Evolutionary conservation across 495 filamentous ascomycete genomes (phyloP).

Genomic region (Paragyromitra xinjiangensis): DNA sequence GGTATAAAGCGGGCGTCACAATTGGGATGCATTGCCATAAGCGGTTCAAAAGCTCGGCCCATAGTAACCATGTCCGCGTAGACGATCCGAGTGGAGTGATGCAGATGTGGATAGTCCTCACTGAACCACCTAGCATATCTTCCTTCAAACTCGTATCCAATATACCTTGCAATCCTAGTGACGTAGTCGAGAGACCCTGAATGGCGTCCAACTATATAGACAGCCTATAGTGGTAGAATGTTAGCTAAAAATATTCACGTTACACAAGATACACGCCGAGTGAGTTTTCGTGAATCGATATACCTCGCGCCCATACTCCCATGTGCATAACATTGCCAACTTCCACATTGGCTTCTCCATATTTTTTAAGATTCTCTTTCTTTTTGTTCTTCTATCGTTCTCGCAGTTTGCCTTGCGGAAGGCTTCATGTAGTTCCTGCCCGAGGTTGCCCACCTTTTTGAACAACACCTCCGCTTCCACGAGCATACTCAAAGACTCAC

Average conservation of each 20-base stretch:
- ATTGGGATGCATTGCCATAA: slow-evolving; percentile 15
- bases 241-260: background rate
- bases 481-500: slow-evolving; percentile 7
- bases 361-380: background rate
- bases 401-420: background rate
- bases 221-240: background rate
- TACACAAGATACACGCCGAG: slow-evolving; percentile 4
- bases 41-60: slow-evolving; percentile 6
- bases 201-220: slow-evolving; percentile 15
- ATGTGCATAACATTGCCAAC: background rate
- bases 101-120: background rate
- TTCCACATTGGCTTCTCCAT: background rate
- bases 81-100: background rate
- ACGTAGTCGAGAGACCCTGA: slow-evolving; percentile 5
- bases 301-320: slow-evolving; percentile 27
- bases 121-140: background rate
- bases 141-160: background rate
- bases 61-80: slow-evolving; percentile 13
- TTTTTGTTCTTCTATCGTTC: background rate
- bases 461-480: background rate
- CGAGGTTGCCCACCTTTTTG: background rate
- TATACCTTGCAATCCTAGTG: background rate
- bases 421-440: background rate
- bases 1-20: background rate
- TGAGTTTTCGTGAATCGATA: slow-evolving; percentile 12